A percentile compares a stretch with the other conserved stretches of the same genome.
These are phyloP conservation scores for Penicillium sp. DNA, from an alignment of 2,329 filamentous ascomycete genomes.

Conservation along the genomic window DNA sequence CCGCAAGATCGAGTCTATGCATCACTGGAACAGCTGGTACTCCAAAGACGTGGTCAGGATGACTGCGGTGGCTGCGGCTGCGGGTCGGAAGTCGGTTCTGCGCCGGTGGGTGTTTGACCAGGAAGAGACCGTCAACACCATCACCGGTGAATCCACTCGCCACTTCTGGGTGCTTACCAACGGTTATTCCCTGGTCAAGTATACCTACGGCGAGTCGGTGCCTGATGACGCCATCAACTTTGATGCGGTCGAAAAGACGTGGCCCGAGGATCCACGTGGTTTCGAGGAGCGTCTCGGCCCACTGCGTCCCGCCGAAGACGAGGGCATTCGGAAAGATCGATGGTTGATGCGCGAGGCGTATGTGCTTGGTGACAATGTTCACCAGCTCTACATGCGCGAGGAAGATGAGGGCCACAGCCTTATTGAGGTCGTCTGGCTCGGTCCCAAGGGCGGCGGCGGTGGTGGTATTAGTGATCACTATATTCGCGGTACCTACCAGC, in stretches of 20 bases:
- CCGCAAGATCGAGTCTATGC: conserved; percentile 40
- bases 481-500: conserved; percentile 25
- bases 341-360: conserved; percentile 38
- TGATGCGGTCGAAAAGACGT: conserved; percentile 41
- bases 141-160: conserved; percentile 32
- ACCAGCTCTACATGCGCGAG: conserved; percentile 40
- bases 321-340: conserved; percentile 39
- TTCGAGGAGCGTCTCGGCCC: conserved; percentile 39
- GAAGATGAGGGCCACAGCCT: conserved; percentile 39
- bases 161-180: conserved; percentile 44
- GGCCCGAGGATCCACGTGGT: conserved; percentile 40
- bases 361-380: conserved; percentile 40
- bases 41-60: conserved; percentile 43
- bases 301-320: conserved; percentile 36
- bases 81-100: conserved; percentile 40
- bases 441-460: conserved; percentile 36
- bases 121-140: conserved; percentile 32
- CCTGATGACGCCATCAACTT: conserved; percentile 41
- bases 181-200: conserved; percentile 41
- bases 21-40: conserved; percentile 45
- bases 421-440: conserved; percentile 43
- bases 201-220: conserved; percentile 35
- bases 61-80: conserved; percentile 38
- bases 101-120: conserved; percentile 43
- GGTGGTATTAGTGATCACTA: conserved; percentile 31